Evolutionary conservation across 139 green algal genomes (phyloP), one percentile per base, ranked within the genome.

Genomic region (Tetraselmis chui): DNA sequence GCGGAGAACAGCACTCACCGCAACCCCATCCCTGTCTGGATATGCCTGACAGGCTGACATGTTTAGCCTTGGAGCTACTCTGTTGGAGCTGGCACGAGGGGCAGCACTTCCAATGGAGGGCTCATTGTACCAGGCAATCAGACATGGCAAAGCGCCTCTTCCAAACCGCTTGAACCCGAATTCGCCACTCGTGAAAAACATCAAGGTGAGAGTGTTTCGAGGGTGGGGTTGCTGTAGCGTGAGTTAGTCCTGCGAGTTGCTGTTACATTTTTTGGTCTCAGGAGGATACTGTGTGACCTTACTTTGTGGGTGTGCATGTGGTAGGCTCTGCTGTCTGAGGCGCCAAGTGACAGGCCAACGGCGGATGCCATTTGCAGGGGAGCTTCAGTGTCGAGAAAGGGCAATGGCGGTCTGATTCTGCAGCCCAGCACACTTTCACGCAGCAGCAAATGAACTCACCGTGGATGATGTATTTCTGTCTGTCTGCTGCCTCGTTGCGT

Each of bases 31-130:
- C 45, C 45, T 67, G 11, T 18, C 45, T 67, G 11, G 45, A 67
- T 18, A 67, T 67, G 45, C 18, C 45, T n/a, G n/a, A 18, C 45
- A 67, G 45, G 89, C 93, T 22, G 95, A 98, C 88, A 95, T 98
- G 81, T 98, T 97, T 85, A 89, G 92, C 30, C 87, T 98, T 59
- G 95, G 95, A 0, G 89, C 90, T 28, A 94, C 90, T 0, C 67
- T 95, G 58, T 98, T 97, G 79, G 92, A 97, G 87, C 90, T 97
- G 78, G 88, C 91, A 25, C 89, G 80, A 1, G 87, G 88, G 30
- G 79, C 11, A 1, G 75, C 85, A 2, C 86, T 96, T 31, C 93
- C 93, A 5, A 82, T 78, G 29, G 84, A 88, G 81, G 5, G 27
- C 32, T 32, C 2, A 26, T 32, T 32, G 45, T 67, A 18, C 45